Evolutionary conservation across 768 basidiomycete genomes (phyloP).

Genomic region (Collybia sordida): DNA sequence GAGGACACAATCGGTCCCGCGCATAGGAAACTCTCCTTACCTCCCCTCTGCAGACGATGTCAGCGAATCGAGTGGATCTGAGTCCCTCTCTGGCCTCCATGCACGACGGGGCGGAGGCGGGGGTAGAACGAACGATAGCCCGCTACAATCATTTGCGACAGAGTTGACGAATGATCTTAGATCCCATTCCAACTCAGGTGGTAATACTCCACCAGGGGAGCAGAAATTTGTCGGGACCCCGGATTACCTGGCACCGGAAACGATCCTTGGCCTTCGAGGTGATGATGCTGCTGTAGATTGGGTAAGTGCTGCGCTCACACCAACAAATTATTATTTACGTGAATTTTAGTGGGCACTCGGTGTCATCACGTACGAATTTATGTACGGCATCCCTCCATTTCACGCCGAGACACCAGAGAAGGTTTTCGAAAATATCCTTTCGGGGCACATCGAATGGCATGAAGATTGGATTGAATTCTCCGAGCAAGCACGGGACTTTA

Average conservation of each 20-base stretch:
- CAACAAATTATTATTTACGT: constrained; percentile 9
- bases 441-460: constrained; percentile 93
- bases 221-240: constrained; percentile 98
- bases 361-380: constrained; percentile 96
- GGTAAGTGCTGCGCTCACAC: constrained; percentile 50
- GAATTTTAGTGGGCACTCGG: constrained; percentile 89
- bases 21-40: constrained; percentile 65
- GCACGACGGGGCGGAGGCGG: constrained; percentile 42
- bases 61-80: constrained; percentile 86
- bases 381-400: constrained; percentile 97
- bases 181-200: constrained; percentile 67
- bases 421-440: constrained; percentile 98
- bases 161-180: constrained; percentile 82
- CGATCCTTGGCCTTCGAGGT: constrained; percentile 90
- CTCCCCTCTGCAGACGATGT: constrained; percentile 74
- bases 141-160: constrained; percentile 82
- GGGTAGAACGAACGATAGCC: constrained; percentile 64
- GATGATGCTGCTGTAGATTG: constrained; percentile 97
- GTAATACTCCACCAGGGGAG: constrained; percentile 74
- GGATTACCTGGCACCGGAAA: constrained; percentile 95
- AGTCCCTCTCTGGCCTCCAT: constrained; percentile 61
- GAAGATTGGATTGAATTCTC: constrained; percentile 90
- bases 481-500: constrained; percentile 85
- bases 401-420: constrained; percentile 96
- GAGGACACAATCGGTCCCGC: constrained; percentile 57